phyloP scores from a whole-genome alignment of 1,284 basidiomycete genomes.

The Pseudozyma sp. region DNA sequence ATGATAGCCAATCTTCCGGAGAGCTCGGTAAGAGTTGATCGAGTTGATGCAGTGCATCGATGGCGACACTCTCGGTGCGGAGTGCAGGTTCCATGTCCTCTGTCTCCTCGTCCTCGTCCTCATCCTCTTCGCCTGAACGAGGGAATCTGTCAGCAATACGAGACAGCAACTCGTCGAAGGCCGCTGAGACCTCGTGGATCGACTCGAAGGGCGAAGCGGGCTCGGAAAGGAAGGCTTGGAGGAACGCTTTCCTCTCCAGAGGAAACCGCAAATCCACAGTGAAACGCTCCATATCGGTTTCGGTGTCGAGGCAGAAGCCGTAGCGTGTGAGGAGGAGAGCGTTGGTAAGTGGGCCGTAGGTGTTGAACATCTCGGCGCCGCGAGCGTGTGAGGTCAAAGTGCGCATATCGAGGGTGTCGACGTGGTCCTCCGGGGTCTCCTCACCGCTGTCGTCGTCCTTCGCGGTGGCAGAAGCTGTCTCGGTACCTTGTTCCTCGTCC shows the following conservation, averaged over 20 bases:
- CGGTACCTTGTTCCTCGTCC: background rate
- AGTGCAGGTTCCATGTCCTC: background rate
- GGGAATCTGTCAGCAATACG: constrained; percentile 1
- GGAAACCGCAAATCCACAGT: constrained; percentile 46
- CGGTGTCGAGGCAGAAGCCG: constrained; percentile 60
- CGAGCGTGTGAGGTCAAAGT: constrained; percentile 11
- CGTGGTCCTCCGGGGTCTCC: background rate
- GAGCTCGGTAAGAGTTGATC: background rate
- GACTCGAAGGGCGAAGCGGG: background rate
- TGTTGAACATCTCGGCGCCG: constrained; percentile 54
- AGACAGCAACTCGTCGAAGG: background rate
- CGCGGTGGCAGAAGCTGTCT: background rate
- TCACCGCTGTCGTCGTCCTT: background rate
- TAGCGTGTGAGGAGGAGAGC: constrained; percentile 57
- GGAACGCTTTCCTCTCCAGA: constrained; percentile 26
- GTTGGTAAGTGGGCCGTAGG: constrained; percentile 61
- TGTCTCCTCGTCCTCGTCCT: constrained; percentile 1
- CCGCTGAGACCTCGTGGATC: background rate
- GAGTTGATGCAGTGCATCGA: constrained; percentile 8
- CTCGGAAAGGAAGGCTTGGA: constrained; percentile 5
- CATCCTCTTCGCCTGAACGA: background rate
- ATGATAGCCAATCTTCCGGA: background rate
- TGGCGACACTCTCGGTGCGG: background rate
- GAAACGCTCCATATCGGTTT: constrained; percentile 57
- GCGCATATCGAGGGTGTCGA: constrained; percentile 59